Conservation (phyloP, 371 early-diverging fungal genomes). For the Batkoa obscura region DNA sequence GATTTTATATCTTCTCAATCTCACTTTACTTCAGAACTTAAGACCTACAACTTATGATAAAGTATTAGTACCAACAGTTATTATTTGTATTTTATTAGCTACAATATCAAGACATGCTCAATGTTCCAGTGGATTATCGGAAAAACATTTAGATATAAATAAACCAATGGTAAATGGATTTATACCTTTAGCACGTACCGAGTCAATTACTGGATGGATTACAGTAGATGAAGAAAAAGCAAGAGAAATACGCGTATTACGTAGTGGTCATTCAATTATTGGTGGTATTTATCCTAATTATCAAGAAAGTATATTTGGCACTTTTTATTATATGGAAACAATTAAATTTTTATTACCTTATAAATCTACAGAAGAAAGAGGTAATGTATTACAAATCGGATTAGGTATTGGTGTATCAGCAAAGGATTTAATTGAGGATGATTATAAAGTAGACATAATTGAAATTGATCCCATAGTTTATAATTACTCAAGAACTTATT, state of each 20-base stretch:
- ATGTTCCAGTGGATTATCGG: slow-evolving; percentile 1
- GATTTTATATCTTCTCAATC: background rate
- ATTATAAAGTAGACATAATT: slow-evolving; percentile 42
- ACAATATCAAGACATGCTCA: slow-evolving; percentile 12
- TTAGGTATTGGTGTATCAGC: slow-evolving; percentile 63
- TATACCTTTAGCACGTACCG: slow-evolving; percentile 31
- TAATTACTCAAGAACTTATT: slow-evolving; percentile 37
- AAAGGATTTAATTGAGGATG: slow-evolving; percentile 27
- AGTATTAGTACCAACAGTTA: background rate
- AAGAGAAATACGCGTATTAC: slow-evolving; percentile 35
- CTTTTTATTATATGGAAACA: slow-evolving; percentile 57
- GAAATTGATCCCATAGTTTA: slow-evolving; percentile 56
- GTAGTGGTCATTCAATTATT: slow-evolving; percentile 62
- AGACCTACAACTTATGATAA: background rate
- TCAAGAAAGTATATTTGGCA: slow-evolving; percentile 43
- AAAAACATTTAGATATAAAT: background rate
- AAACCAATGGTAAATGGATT: slow-evolving; percentile 1
- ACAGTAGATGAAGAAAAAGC: slow-evolving; percentile 30
- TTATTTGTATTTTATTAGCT: background rate
- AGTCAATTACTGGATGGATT: slow-evolving; percentile 55
- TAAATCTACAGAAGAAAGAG: background rate
- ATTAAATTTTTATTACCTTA: background rate
- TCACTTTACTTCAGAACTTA: background rate
- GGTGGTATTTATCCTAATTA: slow-evolving; percentile 44
- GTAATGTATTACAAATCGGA: slow-evolving; percentile 16